Evolutionary conservation across 768 basidiomycete species (phyloP).

Genomic region (Kwoniella botswanensis): DNA sequence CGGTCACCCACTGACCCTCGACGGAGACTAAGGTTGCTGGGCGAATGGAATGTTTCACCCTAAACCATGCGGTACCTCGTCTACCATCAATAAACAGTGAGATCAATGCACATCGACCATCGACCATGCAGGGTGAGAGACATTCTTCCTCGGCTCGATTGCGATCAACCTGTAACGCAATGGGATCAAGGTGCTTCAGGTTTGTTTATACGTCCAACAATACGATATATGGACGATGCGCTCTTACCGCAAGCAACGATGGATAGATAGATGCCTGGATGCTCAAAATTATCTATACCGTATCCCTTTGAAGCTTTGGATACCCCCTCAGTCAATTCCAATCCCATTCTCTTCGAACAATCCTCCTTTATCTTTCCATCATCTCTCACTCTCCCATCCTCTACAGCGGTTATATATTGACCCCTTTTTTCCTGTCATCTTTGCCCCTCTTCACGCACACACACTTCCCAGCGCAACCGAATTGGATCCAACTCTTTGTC

Average conservation of each 20-base stretch:
- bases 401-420: background rate
- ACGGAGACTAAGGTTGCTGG: background rate
- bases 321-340: background rate
- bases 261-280: too few relatives aligned
- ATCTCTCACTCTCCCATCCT: background rate
- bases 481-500: background rate
- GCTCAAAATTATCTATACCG: too few relatives aligned
- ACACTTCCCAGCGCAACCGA: background rate
- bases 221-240: too few relatives aligned
- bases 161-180: background rate
- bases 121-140: background rate
- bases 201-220: too few relatives aligned
- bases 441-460: background rate
- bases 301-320: background rate
- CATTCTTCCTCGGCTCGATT: background rate
- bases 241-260: too few relatives aligned
- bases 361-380: background rate
- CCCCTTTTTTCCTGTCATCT: background rate
- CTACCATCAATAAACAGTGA: background rate
- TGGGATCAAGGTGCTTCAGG: too few relatives aligned
- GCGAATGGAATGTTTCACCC: background rate
- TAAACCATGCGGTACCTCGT: background rate
- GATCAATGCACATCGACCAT: background rate
- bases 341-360: background rate
- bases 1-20: background rate